Conservation (phyloP, 441 rosid species). For the Bocquillonia castaneifolia region DNA sequence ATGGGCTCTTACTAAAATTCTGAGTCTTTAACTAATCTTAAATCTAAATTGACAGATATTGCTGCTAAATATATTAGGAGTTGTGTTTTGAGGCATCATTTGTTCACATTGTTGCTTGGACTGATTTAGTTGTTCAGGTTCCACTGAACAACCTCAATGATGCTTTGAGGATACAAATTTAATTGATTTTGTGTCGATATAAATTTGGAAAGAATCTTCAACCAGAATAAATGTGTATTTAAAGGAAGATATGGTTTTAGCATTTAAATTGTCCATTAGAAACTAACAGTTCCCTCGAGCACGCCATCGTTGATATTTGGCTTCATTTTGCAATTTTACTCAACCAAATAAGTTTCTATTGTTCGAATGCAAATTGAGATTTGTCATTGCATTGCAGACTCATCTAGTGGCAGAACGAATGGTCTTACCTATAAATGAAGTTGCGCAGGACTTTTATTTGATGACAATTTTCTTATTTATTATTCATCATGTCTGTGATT, state of each 20-base stretch:
- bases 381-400: neutral
- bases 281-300: neutral
- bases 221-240: neutral
- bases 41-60: neutral
- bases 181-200: too few relatives aligned
- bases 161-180: neutral
- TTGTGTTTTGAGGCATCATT: constrained; percentile 5
- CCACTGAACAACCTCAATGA: constrained; percentile 15
- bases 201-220: constrained; percentile 5
- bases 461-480: too few relatives aligned
- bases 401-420: too few relatives aligned
- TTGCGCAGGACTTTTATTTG: too few relatives aligned
- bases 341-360: neutral
- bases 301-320: neutral
- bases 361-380: neutral
- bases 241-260: neutral
- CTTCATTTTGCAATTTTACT: neutral
- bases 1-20: too few relatives aligned
- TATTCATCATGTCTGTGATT: too few relatives aligned
- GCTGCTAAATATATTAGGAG: too few relatives aligned
- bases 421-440: too few relatives aligned
- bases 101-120: constrained; percentile 13
- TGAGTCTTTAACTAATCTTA: neutral
- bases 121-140: constrained; percentile 7
- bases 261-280: neutral